Percentiles rank a stretch among this genome's conserved stretches.
Conservation (phyloP, 371 early-diverging fungal species). For the Mucor circinelloides region DNA sequence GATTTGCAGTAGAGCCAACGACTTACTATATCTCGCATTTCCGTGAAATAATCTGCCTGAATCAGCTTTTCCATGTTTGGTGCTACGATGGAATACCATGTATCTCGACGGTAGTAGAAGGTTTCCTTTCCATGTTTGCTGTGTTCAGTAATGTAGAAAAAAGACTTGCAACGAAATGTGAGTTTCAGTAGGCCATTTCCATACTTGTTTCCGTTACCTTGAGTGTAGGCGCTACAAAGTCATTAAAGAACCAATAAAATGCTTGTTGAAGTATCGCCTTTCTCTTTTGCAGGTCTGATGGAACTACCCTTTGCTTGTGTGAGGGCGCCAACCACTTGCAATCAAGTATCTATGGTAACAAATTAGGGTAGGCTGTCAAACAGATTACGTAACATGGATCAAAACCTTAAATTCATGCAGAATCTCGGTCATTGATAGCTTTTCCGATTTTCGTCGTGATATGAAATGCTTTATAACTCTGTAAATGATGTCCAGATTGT, state of each 20-base stretch:
- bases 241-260: conserved; percentile 69
- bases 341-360: background rate
- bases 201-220: conserved; percentile 34
- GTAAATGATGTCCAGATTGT: conserved; percentile 47
- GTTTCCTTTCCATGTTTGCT: conserved; percentile 54
- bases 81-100: conserved; percentile 64
- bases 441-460: conserved; percentile 59
- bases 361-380: background rate
- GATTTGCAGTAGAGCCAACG: background rate
- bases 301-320: conserved; percentile 7
- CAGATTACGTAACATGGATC: background rate
- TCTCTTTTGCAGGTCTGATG: conserved; percentile 55
- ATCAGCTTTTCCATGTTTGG: conserved; percentile 11
- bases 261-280: conserved; percentile 55
- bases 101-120: conserved; percentile 78
- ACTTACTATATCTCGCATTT: background rate
- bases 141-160: conserved; percentile 79
- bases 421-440: conserved; percentile 57
- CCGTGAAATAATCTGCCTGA: background rate
- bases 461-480: conserved; percentile 55
- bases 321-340: conserved; percentile 13
- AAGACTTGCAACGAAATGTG: conserved; percentile 33
- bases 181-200: background rate
- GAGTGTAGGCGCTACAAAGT: conserved; percentile 59
- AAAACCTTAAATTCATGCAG: conserved; percentile 63